Conservation (phyloP, 139 green algal species). For the Asterochloris sp. region DNA sequence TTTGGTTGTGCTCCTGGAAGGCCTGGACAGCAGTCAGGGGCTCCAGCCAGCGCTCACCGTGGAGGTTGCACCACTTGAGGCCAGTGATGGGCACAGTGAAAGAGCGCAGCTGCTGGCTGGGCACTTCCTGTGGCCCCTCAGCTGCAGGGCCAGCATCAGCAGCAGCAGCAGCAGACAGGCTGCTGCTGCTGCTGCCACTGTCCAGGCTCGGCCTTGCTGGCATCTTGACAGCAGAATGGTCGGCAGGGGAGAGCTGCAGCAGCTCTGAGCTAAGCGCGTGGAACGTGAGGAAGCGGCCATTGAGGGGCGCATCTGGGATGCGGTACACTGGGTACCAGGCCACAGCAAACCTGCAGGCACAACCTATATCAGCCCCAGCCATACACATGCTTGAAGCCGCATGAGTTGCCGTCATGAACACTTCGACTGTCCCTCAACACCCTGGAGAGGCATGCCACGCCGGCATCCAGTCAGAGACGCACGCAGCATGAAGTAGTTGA, state of each 20-base stretch:
- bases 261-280: slow-evolving; percentile 48
- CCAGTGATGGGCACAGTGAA: slow-evolving; percentile 48
- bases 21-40: slow-evolving; percentile 26
- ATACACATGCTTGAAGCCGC: too few relatives aligned
- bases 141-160: neutral
- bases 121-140: neutral
- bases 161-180: neutral
- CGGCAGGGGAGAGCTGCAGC: slow-evolving; percentile 32
- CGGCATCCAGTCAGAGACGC: too few relatives aligned
- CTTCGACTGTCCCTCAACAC: too few relatives aligned
- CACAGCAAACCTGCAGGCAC: slow-evolving; percentile 59
- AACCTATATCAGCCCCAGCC: too few relatives aligned
- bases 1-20: neutral
- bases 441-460: too few relatives aligned
- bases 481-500: too few relatives aligned
- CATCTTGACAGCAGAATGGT: slow-evolving; percentile 8
- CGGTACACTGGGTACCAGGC: slow-evolving; percentile 87
- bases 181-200: neutral
- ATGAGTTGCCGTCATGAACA: too few relatives aligned
- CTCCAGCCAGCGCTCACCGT: slow-evolving; percentile 63
- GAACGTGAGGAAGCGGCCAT: slow-evolving; percentile 83
- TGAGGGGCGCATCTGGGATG: slow-evolving; percentile 80
- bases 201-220: slow-evolving; percentile 16
- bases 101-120: neutral
- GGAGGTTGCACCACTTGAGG: slow-evolving; percentile 68